Percentiles rank a stretch among this genome's conserved stretches.
phyloP scores from a whole-genome alignment of 345 rosid genomes.

The Excoecaria agallocha region DNA sequence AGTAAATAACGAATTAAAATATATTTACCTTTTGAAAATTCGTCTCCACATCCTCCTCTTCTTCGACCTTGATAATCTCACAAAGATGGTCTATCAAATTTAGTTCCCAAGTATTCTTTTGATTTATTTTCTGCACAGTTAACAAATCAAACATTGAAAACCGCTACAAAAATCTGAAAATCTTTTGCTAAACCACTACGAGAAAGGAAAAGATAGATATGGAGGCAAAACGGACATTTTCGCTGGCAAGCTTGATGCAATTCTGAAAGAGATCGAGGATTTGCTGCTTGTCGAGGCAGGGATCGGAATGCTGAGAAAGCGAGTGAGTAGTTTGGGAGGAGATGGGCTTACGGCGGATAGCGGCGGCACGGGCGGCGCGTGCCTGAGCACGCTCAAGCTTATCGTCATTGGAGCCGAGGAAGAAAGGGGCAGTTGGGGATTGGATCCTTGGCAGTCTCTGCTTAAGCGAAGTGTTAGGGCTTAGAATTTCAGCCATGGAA shows the following conservation, averaged over 20 bases:
- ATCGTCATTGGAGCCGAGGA: slow-evolving; percentile 81
- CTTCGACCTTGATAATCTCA: slow-evolving; percentile 87
- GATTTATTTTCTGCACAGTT: slow-evolving; percentile 23
- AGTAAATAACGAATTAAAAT: neutral
- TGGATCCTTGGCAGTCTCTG: slow-evolving; percentile 58
- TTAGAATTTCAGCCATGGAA: slow-evolving; percentile 61
- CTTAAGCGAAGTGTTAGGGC: slow-evolving; percentile 56
- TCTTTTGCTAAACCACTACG: neutral
- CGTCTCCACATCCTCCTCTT: slow-evolving; percentile 74
- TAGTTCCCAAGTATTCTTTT: slow-evolving; percentile 26
- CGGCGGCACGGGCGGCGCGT: slow-evolving; percentile 83
- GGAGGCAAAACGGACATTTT: slow-evolving; percentile 52
- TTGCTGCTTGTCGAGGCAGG: slow-evolving; percentile 68
- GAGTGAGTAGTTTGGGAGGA: slow-evolving; percentile 26
- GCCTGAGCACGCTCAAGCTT: slow-evolving; percentile 80
- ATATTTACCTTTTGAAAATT: slow-evolving; percentile 82
- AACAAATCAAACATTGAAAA: neutral
- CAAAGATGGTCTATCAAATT: slow-evolving; percentile 43
- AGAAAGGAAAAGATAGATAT: neutral
- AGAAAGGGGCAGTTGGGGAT: slow-evolving; percentile 76
- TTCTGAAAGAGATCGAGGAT: slow-evolving; percentile 81
- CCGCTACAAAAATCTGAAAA: neutral
- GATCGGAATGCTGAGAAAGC: slow-evolving; percentile 37
- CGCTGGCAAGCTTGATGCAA: slow-evolving; percentile 93
- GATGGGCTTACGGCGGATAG: slow-evolving; percentile 69